These are phyloP conservation scores for Penicillium chermesinum DNA, from an alignment of 495 filamentous ascomycete species.

Conservation along the genomic window DNA sequence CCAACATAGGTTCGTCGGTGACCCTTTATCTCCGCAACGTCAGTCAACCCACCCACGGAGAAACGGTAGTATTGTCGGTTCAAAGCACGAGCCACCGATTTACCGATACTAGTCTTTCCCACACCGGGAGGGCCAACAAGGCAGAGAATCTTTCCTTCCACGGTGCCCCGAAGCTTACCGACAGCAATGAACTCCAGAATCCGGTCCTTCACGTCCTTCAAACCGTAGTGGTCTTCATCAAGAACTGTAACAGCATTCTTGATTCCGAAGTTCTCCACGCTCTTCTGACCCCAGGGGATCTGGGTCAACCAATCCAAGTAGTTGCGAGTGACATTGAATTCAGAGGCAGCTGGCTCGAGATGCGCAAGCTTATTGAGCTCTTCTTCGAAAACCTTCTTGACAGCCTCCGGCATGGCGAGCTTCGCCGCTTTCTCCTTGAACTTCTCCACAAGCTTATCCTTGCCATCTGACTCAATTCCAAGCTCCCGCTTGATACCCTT, in stretches of 20 bases:
- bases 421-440: constrained; percentile 95
- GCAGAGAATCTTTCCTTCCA: constrained; percentile 98
- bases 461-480: constrained; percentile 94
- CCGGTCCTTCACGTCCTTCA: constrained; percentile 98
- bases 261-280: constrained; percentile 94
- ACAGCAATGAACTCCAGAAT: constrained; percentile 99
- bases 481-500: constrained; percentile 96
- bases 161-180: constrained; percentile 92
- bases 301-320: constrained; percentile 99
- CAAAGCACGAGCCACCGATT: constrained; percentile 90
- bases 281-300: constrained; percentile 95
- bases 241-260: constrained; percentile 82
- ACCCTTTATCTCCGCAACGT: constrained; percentile 99
- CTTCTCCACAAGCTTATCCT: constrained; percentile 94
- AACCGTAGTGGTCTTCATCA: constrained; percentile 94
- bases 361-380: constrained; percentile 96
- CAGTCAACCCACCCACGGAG: constrained; percentile 92
- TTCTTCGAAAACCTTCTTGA: constrained; percentile 97
- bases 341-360: constrained; percentile 88
- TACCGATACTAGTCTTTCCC: constrained; percentile 98
- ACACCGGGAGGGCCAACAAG: constrained; percentile 96
- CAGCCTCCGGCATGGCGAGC: constrained; percentile 91
- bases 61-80: constrained; percentile 97
- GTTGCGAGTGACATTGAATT: constrained; percentile 99
- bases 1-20: constrained; percentile 96